Conservation (phyloP, 176 grass and related monocot species). For the Bromus sterilis region DNA sequence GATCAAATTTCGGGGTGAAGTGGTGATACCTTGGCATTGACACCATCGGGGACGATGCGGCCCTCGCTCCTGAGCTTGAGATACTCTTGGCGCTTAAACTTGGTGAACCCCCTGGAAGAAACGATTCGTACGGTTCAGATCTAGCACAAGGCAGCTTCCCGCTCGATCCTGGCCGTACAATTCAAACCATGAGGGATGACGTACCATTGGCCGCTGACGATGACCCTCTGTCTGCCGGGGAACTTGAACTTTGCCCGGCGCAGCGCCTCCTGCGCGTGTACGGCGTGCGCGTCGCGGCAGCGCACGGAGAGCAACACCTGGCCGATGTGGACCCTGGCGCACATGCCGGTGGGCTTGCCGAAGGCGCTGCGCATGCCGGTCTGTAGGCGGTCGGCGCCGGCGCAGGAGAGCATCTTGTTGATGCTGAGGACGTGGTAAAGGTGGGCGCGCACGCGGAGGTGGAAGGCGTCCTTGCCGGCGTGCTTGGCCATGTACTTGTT, state of each 20-base stretch:
- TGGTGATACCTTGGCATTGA: slow-evolving; percentile 27
- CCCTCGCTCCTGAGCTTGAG: slow-evolving; percentile 24
- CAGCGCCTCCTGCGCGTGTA: slow-evolving; percentile 29
- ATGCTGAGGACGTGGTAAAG: slow-evolving; percentile 49
- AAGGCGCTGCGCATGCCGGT: slow-evolving; percentile 44
- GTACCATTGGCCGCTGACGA: slow-evolving; percentile 33
- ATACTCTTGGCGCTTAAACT: slow-evolving; percentile 28
- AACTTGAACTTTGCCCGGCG: slow-evolving; percentile 54
- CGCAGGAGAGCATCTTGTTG: slow-evolving; percentile 65
- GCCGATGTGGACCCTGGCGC: slow-evolving; percentile 32
- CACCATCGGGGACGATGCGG: slow-evolving; percentile 25
- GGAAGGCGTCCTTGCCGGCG: slow-evolving; percentile 42
- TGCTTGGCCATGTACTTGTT: slow-evolving; percentile 63
- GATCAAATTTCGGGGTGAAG: background rate
- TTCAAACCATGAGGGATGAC: background rate
- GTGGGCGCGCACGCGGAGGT: slow-evolving; percentile 40
- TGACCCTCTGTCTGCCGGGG: slow-evolving; percentile 29
- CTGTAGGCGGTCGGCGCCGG: slow-evolving; percentile 48
- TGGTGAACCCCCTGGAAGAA: slow-evolving; percentile 30
- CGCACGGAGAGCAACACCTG: slow-evolving; percentile 50
- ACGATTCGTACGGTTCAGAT: background rate
- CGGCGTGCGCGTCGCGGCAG: slow-evolving; percentile 26
- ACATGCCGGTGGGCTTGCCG: slow-evolving; percentile 40
- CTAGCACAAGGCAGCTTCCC: background rate
- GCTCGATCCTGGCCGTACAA: background rate